A percentile compares a stretch with the other conserved stretches of the same genome.
Conservation (phyloP, 2,329 filamentous ascomycete species). For the Claviceps pazoutovae region DNA sequence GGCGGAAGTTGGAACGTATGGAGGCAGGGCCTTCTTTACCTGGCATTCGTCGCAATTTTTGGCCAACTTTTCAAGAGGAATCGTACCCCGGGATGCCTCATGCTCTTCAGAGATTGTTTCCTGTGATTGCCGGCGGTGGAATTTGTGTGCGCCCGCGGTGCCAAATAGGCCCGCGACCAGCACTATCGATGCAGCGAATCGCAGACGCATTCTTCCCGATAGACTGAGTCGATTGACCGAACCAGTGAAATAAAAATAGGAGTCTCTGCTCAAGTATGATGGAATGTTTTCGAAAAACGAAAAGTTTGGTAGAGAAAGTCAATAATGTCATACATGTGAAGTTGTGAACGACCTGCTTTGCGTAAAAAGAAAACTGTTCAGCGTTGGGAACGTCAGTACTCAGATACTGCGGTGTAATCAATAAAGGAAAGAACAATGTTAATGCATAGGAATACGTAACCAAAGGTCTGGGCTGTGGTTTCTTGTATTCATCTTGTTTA, state of each 20-base stretch:
- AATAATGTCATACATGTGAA: too few relatives aligned
- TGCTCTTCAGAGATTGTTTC: background rate
- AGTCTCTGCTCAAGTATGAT: background rate
- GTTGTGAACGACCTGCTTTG: too few relatives aligned
- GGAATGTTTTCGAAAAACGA: too few relatives aligned
- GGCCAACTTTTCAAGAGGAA: background rate
- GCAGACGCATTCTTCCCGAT: background rate
- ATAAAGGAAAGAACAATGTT: too few relatives aligned
- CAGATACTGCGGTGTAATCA: too few relatives aligned
- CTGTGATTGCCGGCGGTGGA: conserved; percentile 1
- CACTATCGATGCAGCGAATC: background rate
- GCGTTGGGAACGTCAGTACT: too few relatives aligned
- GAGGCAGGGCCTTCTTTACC: background rate
- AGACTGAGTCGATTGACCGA: background rate
- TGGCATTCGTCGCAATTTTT: conserved; percentile 5
- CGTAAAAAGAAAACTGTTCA: too few relatives aligned
- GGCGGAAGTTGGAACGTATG: too few relatives aligned
- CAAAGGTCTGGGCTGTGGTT: too few relatives aligned
- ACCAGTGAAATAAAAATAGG: background rate
- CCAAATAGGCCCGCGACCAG: background rate
- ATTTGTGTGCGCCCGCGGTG: background rate
- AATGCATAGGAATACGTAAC: too few relatives aligned
- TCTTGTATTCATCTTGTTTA: too few relatives aligned
- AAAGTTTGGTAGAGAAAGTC: too few relatives aligned
- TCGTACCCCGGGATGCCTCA: background rate